phyloP scores from a whole-genome alignment of 2,329 filamentous ascomycete genomes.

The Fulvia fulva region DNA sequence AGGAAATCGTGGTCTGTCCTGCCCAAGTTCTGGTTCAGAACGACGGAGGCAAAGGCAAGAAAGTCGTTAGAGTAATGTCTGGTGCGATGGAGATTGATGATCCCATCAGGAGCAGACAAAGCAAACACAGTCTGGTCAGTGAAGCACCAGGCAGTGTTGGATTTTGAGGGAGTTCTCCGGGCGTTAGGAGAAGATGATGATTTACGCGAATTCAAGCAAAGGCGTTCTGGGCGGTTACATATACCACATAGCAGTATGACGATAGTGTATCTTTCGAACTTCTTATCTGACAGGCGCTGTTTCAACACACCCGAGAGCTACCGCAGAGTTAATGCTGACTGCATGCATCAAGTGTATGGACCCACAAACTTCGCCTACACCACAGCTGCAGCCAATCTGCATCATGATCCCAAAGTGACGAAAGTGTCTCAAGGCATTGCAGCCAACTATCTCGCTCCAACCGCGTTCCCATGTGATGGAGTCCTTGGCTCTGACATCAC shows the following conservation, averaged over 20 bases:
- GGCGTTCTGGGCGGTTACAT: conserved; percentile 5
- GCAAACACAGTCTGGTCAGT: conserved; percentile 31
- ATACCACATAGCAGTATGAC: conserved; percentile 4
- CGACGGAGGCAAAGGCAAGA: conserved; percentile 39
- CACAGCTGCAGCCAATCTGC: background rate
- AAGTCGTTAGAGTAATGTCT: conserved; percentile 48
- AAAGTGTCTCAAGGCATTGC: background rate
- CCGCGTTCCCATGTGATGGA: background rate
- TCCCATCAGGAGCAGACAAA: conserved; percentile 25
- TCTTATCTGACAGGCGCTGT: background rate
- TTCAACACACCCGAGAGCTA: background rate
- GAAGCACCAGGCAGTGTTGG: conserved; percentile 21
- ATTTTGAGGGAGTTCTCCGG: conserved; percentile 13
- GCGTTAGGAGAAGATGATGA: background rate
- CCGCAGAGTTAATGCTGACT: background rate
- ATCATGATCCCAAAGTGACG: background rate
- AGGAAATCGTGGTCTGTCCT: conserved; percentile 92
- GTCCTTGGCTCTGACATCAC: background rate
- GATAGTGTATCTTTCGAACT: background rate
- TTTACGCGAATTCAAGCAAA: background rate
- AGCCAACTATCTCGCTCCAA: background rate
- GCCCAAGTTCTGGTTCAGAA: conserved; percentile 77
- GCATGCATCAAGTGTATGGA: background rate
- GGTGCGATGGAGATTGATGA: conserved; percentile 48
- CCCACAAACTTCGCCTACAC: background rate